A percentile compares a stretch with the other conserved stretches of the same genome.
Conservation (phyloP, 75 land plant species). For the Selaginella tamariscina region DNA sequence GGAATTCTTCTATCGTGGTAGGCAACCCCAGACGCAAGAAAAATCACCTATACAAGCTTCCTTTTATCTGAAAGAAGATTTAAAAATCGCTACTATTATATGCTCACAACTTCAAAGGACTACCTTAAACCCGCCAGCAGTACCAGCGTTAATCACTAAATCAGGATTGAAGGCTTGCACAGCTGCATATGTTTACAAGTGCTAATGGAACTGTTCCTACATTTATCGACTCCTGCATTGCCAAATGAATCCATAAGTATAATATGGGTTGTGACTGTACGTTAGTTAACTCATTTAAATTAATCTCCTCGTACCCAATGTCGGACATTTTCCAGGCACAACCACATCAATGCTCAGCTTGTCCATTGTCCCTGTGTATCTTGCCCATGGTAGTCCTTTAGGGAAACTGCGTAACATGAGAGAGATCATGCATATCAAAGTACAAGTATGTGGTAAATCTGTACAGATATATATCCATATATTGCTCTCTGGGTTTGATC, state of each 20-base stretch:
- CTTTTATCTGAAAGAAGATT: constrained; percentile 64
- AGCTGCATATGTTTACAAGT: constrained; percentile 80
- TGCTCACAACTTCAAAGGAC: background rate
- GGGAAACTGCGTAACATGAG: constrained; percentile 53
- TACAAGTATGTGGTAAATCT: background rate
- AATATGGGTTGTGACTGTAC: no score
- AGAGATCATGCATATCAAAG: background rate
- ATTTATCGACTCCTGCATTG: constrained; percentile 87
- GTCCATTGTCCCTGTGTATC: constrained; percentile 62
- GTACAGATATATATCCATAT: no score
- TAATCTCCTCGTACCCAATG: constrained; percentile 37
- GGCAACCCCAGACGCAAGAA: constrained; percentile 57
- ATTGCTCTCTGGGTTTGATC: no score
- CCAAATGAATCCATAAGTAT: no score
- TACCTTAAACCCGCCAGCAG: constrained; percentile 97
- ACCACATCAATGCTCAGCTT: constrained; percentile 51
- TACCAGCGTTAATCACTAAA: constrained; percentile 86
- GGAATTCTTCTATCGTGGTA: constrained; percentile 94
- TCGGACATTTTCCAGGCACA: constrained; percentile 74
- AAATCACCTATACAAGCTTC: constrained; percentile 86
- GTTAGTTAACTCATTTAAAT: background rate
- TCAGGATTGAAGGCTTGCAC: constrained; percentile 79
- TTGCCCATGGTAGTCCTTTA: constrained; percentile 75
- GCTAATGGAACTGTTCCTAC: constrained; percentile 89
- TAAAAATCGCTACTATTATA: background rate